phyloP scores from a whole-genome alignment of 306 rosid species.

The Quercus berberidifolia region DNA sequence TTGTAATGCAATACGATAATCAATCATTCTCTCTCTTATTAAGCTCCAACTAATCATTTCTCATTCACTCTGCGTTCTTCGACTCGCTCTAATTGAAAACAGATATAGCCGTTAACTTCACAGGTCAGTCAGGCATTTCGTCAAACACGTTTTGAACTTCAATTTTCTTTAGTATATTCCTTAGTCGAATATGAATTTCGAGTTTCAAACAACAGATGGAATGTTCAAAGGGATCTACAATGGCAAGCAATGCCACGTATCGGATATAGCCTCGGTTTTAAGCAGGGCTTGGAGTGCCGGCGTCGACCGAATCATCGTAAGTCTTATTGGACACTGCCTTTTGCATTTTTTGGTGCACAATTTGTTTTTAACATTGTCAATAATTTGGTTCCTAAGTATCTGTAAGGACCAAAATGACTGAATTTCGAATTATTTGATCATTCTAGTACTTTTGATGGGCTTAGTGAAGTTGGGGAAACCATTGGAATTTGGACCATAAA shows the following conservation, averaged over 20 bases:
- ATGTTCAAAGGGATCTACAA: conserved; percentile 90
- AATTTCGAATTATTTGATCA: not conserved
- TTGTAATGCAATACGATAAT: not conserved
- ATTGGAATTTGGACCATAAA: not conserved
- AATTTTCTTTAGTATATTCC: not conserved
- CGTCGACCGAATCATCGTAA: conserved; percentile 82
- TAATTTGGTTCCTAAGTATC: not conserved
- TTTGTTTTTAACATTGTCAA: not conserved
- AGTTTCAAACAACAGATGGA: conserved; percentile 55
- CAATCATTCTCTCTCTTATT: not conserved
- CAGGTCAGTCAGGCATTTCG: conserved; percentile 67
- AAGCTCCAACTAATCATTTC: conserved; percentile 23
- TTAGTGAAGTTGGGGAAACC: not conserved
- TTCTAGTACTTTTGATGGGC: not conserved
- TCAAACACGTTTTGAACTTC: conserved; percentile 27
- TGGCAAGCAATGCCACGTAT: conserved; percentile 80
- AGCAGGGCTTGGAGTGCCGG: conserved; percentile 92
- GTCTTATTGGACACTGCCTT: not conserved
- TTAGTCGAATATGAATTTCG: not conserved
- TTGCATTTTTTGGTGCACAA: not conserved
- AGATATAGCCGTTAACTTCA: conserved; percentile 89
- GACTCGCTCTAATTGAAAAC: conserved; percentile 18
- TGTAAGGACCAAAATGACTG: not conserved
- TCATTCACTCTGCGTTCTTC: not conserved
- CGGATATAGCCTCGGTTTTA: conserved; percentile 73